These are phyloP conservation scores for Zygnema cylindricum DNA, from an alignment of 139 green algal genomes.

Conservation along the genomic window DNA sequence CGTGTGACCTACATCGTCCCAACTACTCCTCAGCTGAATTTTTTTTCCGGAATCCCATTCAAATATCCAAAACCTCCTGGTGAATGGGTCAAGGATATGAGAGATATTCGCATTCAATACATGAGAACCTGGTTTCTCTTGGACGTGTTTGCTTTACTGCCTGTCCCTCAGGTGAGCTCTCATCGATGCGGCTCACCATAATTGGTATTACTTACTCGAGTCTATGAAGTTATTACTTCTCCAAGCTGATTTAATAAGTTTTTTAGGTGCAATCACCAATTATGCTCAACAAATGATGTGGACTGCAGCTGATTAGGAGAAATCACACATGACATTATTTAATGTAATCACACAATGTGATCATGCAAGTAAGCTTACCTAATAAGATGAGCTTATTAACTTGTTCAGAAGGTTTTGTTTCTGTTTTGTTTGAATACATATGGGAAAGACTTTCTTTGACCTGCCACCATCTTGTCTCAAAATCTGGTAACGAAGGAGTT, in stretches of 20 bases:
- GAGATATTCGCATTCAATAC: neutral
- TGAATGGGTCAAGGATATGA: neutral
- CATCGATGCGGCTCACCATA: neutral
- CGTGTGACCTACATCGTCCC: neutral
- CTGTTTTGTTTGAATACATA: too few species aligned
- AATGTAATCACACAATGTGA: neutral
- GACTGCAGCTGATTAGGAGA: neutral
- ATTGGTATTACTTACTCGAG: neutral
- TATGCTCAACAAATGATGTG: neutral
- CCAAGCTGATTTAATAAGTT: too few species aligned
- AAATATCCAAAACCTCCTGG: neutral
- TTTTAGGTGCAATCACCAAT: too few species aligned
- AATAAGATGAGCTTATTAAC: too few species aligned
- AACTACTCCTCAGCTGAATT: neutral
- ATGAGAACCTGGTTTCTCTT: slow-evolving; percentile 2
- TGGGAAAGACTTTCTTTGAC: too few species aligned
- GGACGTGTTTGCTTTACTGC: neutral
- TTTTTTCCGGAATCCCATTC: neutral
- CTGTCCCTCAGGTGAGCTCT: slow-evolving; percentile 11
- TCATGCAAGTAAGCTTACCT: too few species aligned
- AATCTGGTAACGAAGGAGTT: too few species aligned
- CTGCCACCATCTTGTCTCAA: too few species aligned
- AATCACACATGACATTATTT: too few species aligned
- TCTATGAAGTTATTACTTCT: too few species aligned
- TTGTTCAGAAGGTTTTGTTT: too few species aligned